phyloP scores from a whole-genome alignment of 371 early-diverging fungal genomes.

The Mortierella sp. region DNA sequence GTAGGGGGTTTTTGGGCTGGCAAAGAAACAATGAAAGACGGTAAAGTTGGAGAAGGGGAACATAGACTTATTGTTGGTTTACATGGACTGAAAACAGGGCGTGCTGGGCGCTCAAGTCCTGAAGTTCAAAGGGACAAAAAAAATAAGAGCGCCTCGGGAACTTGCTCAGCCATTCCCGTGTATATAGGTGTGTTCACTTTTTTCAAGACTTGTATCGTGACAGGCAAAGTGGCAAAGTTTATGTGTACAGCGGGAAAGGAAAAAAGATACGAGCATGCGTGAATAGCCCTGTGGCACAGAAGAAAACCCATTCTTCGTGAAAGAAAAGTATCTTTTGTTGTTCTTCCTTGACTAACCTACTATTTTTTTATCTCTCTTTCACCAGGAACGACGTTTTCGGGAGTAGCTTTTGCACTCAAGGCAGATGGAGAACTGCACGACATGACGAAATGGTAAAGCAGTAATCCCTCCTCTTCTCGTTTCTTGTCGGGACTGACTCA shows the following conservation, averaged over 20 bases:
- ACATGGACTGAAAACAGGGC: not conserved
- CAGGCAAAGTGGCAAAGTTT: not conserved
- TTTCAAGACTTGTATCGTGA: no score
- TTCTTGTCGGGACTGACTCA: not conserved
- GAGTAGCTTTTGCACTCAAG: constrained; percentile 66
- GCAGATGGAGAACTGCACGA: constrained; percentile 59
- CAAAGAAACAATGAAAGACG: no score
- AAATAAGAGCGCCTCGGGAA: not conserved
- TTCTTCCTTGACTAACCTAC: not conserved
- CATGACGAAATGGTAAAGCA: constrained; percentile 54
- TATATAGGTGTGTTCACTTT: no score
- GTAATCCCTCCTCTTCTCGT: not conserved
- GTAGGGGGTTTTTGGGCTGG: no score
- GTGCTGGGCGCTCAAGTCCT: not conserved
- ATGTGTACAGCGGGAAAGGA: not conserved
- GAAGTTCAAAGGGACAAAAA: constrained; percentile 5
- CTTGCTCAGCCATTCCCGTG: constrained; percentile 3
- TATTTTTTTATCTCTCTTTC: not conserved
- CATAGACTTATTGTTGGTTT: not conserved
- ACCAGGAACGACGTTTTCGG: constrained; percentile 72
- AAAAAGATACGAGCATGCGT: not conserved
- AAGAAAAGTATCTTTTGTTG: not conserved
- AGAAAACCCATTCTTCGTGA: not conserved
- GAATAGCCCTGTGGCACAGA: not conserved
- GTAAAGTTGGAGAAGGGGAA: no score